These are phyloP conservation scores for Lentinula novae-zelandiae DNA, from an alignment of 1,284 basidiomycete species.

Conservation along the genomic window DNA sequence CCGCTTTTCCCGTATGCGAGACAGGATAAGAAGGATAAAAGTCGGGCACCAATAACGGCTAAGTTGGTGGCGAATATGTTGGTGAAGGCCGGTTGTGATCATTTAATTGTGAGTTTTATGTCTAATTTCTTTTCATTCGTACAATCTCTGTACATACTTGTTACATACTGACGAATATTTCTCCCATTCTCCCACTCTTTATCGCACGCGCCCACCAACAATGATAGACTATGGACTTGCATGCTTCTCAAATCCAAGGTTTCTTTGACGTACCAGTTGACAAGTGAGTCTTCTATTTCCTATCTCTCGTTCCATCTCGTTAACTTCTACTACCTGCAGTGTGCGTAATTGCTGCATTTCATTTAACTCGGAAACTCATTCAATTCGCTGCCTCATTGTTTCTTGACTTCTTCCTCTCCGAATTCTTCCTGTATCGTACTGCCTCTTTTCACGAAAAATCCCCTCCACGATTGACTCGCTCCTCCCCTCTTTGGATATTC, in stretches of 20 bases:
- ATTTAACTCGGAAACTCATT: neutral
- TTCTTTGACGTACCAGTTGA: constrained; percentile 99
- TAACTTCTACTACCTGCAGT: neutral
- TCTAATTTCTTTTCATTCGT: neutral
- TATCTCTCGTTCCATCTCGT: neutral
- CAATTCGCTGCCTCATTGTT: neutral
- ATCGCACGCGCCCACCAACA: neutral
- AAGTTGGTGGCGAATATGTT: constrained; percentile 99
- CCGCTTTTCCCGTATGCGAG: constrained; percentile 94
- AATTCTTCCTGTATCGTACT: too few species aligned
- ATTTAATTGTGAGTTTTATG: constrained; percentile 82
- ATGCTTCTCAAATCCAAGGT: constrained; percentile 98
- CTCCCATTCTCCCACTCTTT: constrained; percentile 2
- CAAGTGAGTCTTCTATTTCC: constrained; percentile 69
- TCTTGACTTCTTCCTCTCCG: neutral
- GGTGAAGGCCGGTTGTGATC: constrained; percentile 95
- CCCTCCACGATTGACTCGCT: too few species aligned
- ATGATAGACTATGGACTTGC: constrained; percentile 91
- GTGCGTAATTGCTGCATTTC: neutral
- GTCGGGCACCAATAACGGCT: constrained; percentile 96
- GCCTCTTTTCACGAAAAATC: too few species aligned
- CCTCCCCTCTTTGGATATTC: too few species aligned
- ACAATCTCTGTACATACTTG: neutral
- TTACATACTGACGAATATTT: neutral
- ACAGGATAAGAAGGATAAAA: constrained; percentile 99